These are phyloP conservation scores for Zygotorulaspora mrakii DNA, from an alignment of 1,139 yeast species.

Conservation along the genomic window DNA sequence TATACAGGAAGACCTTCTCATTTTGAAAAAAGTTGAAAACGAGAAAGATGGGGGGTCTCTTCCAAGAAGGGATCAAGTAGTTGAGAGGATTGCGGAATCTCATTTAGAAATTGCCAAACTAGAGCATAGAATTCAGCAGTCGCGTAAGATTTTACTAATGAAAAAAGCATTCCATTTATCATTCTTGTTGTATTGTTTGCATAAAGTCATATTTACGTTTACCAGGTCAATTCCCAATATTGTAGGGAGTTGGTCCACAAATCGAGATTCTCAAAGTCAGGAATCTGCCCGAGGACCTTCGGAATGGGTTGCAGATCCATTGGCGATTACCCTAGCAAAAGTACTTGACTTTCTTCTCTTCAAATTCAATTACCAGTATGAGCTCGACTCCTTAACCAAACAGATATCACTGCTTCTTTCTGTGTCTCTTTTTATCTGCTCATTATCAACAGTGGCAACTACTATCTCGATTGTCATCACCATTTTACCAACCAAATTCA, in stretches of 20 bases:
- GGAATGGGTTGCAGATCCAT: conserved; percentile 45
- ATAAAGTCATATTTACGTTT: conserved; percentile 29
- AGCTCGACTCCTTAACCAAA: conserved; percentile 54
- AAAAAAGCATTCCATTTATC: conserved; percentile 26
- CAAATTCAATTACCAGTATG: conserved; percentile 38
- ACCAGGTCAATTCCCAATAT: conserved; percentile 28
- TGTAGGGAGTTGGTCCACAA: conserved; percentile 20
- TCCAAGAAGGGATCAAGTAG: conserved; percentile 18
- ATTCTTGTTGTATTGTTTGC: conserved; percentile 32
- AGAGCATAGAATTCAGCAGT: conserved; percentile 21
- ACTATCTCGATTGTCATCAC: conserved; percentile 43
- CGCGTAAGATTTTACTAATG: conserved; percentile 16
- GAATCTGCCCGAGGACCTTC: neutral
- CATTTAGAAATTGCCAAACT: conserved; percentile 30
- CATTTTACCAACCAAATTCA: conserved; percentile 33
- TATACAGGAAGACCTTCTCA: conserved; percentile 20
- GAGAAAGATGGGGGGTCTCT: conserved; percentile 16
- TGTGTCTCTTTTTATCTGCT: conserved; percentile 61
- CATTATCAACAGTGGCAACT: conserved; percentile 58
- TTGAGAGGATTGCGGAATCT: conserved; percentile 29
- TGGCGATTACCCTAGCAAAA: conserved; percentile 63
- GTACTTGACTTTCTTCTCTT: conserved; percentile 36
- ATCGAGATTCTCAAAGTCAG: conserved; percentile 9
- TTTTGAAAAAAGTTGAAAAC: conserved; percentile 18
- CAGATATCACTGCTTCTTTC: conserved; percentile 64